Evolutionary conservation across 2,329 filamentous ascomycete species (phyloP).

Genomic region (Chaetomium sp.): DNA sequence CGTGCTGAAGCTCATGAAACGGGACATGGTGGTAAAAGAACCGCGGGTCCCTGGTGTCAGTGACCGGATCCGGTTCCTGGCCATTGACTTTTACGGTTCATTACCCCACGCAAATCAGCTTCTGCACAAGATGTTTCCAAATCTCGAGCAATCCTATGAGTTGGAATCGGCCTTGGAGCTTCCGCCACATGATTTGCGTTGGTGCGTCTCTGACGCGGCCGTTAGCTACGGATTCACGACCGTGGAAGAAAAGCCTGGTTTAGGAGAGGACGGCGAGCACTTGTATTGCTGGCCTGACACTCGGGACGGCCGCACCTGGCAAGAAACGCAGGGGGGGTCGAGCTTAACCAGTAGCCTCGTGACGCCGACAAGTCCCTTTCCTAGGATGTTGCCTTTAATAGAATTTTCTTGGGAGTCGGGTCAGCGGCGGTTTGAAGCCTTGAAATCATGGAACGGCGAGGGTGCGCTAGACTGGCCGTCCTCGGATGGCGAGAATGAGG

Average conservation of each 20-base stretch:
- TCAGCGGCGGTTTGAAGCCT: not conserved
- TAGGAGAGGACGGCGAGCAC: slow-evolving; percentile 18
- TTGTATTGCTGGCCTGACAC: slow-evolving; percentile 30
- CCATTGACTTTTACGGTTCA: slow-evolving; percentile 19
- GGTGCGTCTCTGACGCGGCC: slow-evolving; percentile 22
- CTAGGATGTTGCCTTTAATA: slow-evolving; percentile 5
- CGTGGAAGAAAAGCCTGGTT: slow-evolving; percentile 16
- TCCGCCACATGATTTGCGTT: slow-evolving; percentile 11
- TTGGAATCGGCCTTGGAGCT: not conserved
- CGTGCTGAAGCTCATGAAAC: not conserved
- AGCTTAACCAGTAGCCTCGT: too few relatives aligned
- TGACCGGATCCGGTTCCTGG: slow-evolving; percentile 21
- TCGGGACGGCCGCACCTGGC: slow-evolving; percentile 7
- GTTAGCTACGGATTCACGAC: slow-evolving; percentile 20
- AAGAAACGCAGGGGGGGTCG: not conserved
- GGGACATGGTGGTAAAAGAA: not conserved
- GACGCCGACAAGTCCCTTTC: too few relatives aligned
- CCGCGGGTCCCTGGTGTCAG: slow-evolving; percentile 4
- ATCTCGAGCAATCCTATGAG: too few relatives aligned
- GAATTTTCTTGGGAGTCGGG: slow-evolving; percentile 4
- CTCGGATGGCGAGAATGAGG: not conserved
- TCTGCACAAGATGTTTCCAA: too few relatives aligned
- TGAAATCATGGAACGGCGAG: not conserved
- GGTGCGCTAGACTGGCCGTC: not conserved
- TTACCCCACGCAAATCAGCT: not conserved